A percentile compares a stretch with the other conserved stretches of the same genome.
phyloP scores from a whole-genome alignment of 2,329 filamentous ascomycete species.

The Trichothecium sympodiale region DNA sequence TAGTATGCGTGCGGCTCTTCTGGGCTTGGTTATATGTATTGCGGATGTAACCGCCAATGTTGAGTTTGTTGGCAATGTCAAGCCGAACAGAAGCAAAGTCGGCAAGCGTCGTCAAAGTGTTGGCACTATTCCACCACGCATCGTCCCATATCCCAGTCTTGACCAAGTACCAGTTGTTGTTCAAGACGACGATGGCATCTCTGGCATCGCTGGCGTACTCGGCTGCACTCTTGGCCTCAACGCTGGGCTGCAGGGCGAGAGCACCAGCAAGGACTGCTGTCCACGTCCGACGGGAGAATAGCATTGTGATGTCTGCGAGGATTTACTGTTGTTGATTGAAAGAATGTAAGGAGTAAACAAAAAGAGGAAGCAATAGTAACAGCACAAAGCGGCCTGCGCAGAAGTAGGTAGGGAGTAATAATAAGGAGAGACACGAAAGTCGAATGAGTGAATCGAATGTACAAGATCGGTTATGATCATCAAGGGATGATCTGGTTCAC shows the following conservation, averaged over 20 bases:
- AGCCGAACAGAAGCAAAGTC: conserved; percentile 34
- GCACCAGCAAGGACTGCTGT: background rate
- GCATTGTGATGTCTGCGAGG: too few species aligned
- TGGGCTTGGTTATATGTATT: conserved; percentile 37
- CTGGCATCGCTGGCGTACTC: conserved; percentile 22
- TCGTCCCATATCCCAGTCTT: conserved; percentile 51
- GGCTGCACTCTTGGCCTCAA: conserved; percentile 9
- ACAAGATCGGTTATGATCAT: too few species aligned
- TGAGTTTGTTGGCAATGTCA: conserved; percentile 21
- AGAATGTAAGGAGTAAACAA: too few species aligned
- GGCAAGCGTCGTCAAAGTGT: conserved; percentile 50
- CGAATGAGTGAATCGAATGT: too few species aligned
- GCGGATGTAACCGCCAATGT: conserved; percentile 26
- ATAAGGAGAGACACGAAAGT: too few species aligned
- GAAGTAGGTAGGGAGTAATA: too few species aligned
- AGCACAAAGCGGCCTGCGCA: too few species aligned
- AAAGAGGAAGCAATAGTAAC: too few species aligned
- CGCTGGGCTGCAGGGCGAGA: background rate
- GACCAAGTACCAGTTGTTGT: conserved; percentile 47
- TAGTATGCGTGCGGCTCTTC: conserved; percentile 20
- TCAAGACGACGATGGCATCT: conserved; percentile 31
- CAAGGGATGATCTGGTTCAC: too few species aligned
- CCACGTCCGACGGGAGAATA: background rate
- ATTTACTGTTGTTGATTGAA: too few species aligned
- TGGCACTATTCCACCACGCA: conserved; percentile 65